Percentiles rank a stretch among this genome's conserved stretches.
Conservation (phyloP, 2,329 filamentous ascomycete species). For the Paecilomyces variotii region DNA sequence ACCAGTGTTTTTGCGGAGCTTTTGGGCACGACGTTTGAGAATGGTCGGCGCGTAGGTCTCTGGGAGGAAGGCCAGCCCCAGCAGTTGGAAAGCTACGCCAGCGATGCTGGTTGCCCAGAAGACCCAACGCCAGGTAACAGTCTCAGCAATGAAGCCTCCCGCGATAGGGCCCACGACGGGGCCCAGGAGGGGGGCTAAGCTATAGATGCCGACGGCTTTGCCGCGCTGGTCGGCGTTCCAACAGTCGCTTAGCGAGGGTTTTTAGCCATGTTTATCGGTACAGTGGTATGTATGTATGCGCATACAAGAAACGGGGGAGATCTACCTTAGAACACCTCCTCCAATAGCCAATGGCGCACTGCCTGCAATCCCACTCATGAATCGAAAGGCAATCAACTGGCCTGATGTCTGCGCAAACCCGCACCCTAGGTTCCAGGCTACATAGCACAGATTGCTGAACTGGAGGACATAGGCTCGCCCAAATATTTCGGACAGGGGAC, state of each 20-base stretch:
- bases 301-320: too few species aligned
- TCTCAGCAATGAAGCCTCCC: constrained; percentile 51
- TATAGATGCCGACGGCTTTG: constrained; percentile 50
- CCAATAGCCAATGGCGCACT: constrained; percentile 39
- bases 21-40: constrained; percentile 46
- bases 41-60: constrained; percentile 58
- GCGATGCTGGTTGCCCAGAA: constrained; percentile 57
- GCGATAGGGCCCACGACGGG: constrained; percentile 55
- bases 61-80: constrained; percentile 49
- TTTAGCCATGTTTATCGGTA: background rate
- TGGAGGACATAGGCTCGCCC: constrained; percentile 43
- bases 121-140: constrained; percentile 59
- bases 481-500: constrained; percentile 43
- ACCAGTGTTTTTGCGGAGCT: constrained; percentile 26
- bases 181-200: constrained; percentile 51
- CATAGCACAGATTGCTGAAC: constrained; percentile 40
- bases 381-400: constrained; percentile 45
- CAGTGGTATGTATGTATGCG: background rate
- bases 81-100: constrained; percentile 48
- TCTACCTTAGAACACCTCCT: constrained; percentile 28
- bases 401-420: constrained; percentile 41
- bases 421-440: constrained; percentile 48
- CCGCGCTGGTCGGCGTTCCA: constrained; percentile 52
- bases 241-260: constrained; percentile 34
- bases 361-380: constrained; percentile 42